A percentile compares a stretch with the other conserved stretches of the same genome.
phyloP scores from a whole-genome alignment of 2,329 filamentous ascomycete genomes.

The Aspergillus spinulosporus region DNA sequence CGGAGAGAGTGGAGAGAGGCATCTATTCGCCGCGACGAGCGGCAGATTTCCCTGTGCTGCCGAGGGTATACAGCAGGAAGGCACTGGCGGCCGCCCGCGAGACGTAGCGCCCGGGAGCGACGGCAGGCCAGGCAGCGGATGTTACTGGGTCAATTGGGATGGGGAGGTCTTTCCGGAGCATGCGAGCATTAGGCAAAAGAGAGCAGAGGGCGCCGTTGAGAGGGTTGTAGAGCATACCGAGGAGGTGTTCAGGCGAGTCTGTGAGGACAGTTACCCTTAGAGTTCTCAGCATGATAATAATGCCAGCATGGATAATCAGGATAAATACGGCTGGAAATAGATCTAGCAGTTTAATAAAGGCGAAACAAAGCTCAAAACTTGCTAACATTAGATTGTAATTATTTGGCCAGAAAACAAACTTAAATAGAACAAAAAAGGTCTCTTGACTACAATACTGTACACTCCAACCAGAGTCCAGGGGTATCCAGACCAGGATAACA shows the following conservation, averaged over 20 bases:
- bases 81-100: slow-evolving; percentile 9
- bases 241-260: slow-evolving; percentile 20
- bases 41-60: slow-evolving; percentile 27
- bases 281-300: too few relatives aligned
- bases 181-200: slow-evolving; percentile 9
- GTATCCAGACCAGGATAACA: too few relatives aligned
- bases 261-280: slow-evolving; percentile 8
- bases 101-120: slow-evolving; percentile 18
- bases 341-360: too few relatives aligned
- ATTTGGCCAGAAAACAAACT: too few relatives aligned
- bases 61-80: neutral
- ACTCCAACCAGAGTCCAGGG: too few relatives aligned
- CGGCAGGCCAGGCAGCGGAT: slow-evolving; percentile 19
- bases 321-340: too few relatives aligned
- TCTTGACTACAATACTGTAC: too few relatives aligned
- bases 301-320: too few relatives aligned
- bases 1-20: slow-evolving; percentile 12
- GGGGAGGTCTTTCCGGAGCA: slow-evolving; percentile 17
- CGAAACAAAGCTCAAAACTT: too few relatives aligned
- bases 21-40: slow-evolving; percentile 27
- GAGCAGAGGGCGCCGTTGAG: slow-evolving; percentile 13
- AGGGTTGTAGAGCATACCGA: slow-evolving; percentile 20
- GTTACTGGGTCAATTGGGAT: slow-evolving; percentile 21
- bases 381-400: too few relatives aligned
- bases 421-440: too few relatives aligned